These are phyloP conservation scores for Diaporthe australafricana DNA, from an alignment of 2,329 filamentous ascomycete species.

Conservation along the genomic window DNA sequence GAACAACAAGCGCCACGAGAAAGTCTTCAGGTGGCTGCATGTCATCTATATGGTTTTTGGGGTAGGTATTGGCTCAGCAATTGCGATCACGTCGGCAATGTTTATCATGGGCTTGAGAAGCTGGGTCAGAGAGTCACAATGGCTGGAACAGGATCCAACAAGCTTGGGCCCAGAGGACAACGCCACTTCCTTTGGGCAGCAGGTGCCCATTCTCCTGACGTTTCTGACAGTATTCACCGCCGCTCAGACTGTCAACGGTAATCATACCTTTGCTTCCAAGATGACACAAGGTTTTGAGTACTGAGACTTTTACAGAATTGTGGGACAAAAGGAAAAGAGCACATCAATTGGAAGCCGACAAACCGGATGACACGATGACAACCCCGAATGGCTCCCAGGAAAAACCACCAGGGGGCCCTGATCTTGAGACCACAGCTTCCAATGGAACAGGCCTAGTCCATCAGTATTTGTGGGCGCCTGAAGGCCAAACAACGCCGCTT, in stretches of 20 bases:
- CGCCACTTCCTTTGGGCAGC: constrained; percentile 48
- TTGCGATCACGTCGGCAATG: neutral
- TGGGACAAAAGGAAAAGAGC: neutral
- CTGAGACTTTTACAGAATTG: neutral
- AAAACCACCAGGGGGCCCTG: neutral
- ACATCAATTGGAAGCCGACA: neutral
- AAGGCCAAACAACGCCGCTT: neutral
- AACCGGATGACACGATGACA: neutral
- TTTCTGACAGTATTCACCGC: constrained; percentile 47
- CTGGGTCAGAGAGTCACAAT: neutral
- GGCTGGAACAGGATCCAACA: constrained; percentile 37
- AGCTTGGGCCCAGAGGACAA: constrained; percentile 47
- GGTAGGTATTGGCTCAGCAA: neutral
- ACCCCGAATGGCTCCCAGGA: neutral
- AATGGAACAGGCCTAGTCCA: neutral
- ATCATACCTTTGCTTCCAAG: neutral
- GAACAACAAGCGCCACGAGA: neutral
- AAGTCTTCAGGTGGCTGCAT: constrained; percentile 1
- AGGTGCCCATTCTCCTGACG: constrained; percentile 49
- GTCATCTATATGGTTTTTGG: constrained; percentile 1
- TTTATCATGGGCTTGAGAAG: constrained; percentile 3
- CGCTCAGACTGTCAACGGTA: constrained; percentile 45
- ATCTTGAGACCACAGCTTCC: neutral
- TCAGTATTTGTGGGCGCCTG: neutral
- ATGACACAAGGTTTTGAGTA: neutral